Conservation (phyloP, 495 filamentous ascomycete genomes). For the Aspergillus diversus region DNA sequence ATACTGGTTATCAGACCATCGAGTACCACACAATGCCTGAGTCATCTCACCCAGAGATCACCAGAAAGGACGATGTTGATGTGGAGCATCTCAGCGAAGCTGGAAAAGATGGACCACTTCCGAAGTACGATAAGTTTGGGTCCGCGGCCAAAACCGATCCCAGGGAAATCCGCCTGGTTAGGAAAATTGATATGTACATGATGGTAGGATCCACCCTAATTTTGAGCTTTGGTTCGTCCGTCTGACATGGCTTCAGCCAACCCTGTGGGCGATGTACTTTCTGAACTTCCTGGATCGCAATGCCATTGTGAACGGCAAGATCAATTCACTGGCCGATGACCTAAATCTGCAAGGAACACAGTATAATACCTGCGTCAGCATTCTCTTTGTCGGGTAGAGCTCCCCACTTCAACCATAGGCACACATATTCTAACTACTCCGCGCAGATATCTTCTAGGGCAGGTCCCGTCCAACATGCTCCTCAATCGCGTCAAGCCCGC, state of each 20-base stretch:
- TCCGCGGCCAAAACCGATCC: slow-evolving; percentile 17
- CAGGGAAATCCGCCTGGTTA: slow-evolving; percentile 36
- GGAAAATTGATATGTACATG: slow-evolving; percentile 50
- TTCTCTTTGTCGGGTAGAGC: slow-evolving; percentile 58
- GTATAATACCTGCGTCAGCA: slow-evolving; percentile 58
- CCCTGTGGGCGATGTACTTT: slow-evolving; percentile 53
- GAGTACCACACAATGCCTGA: slow-evolving; percentile 1
- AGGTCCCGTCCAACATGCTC: slow-evolving; percentile 62
- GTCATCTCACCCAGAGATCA: not conserved
- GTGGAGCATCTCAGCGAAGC: slow-evolving; percentile 9
- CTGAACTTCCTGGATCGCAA: slow-evolving; percentile 56
- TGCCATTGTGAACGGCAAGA: slow-evolving; percentile 32
- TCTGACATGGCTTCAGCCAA: slow-evolving; percentile 28
- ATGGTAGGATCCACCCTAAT: slow-evolving; percentile 29
- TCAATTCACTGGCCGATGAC: slow-evolving; percentile 47
- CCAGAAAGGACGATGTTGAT: slow-evolving; percentile 3
- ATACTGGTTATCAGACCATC: no score
- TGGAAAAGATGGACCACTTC: slow-evolving; percentile 3
- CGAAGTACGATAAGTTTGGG: slow-evolving; percentile 20
- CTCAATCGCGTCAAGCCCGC: slow-evolving; percentile 48
- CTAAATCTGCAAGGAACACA: slow-evolving; percentile 46
- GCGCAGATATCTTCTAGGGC: slow-evolving; percentile 48
- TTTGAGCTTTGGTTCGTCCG: not conserved
- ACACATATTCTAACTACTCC: not conserved
- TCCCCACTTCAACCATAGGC: not conserved